These are phyloP conservation scores for Perkinsus chesapeaki DNA, from an alignment of 169 alveolate genomes.

Conservation along the genomic window DNA sequence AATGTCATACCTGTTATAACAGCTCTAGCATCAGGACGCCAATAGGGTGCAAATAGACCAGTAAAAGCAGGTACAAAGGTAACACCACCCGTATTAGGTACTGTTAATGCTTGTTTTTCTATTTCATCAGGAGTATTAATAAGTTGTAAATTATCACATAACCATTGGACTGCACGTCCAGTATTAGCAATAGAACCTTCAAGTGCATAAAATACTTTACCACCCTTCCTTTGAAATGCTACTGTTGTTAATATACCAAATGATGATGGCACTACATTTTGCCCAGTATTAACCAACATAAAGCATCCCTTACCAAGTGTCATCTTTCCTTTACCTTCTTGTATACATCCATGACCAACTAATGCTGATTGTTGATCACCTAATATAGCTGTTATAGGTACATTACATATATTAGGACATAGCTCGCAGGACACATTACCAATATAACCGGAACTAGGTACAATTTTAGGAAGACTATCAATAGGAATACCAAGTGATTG, in stretches of 20 bases:
- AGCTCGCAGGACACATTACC: constrained; percentile 39
- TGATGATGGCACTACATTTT: constrained; percentile 54
- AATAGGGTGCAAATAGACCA: constrained; percentile 88
- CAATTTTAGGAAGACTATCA: constrained; percentile 38
- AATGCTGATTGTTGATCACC: constrained; percentile 89
- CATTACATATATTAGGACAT: constrained; percentile 47
- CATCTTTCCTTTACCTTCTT: constrained; percentile 54
- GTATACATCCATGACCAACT: constrained; percentile 64
- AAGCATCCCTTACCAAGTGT: constrained; percentile 93
- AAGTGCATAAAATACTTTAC: neutral
- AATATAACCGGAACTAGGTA: constrained; percentile 34
- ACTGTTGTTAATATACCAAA: constrained; percentile 78
- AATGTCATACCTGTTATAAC: constrained; percentile 74
- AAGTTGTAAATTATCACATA: constrained; percentile 51
- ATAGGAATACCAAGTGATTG: constrained; percentile 43
- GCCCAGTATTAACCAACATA: constrained; percentile 68
- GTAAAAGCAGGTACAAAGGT: constrained; percentile 85
- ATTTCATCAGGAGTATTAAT: constrained; percentile 48
- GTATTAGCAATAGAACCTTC: constrained; percentile 89
- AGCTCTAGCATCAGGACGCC: constrained; percentile 88
- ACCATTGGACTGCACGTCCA: constrained; percentile 84
- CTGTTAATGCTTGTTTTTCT: constrained; percentile 42
- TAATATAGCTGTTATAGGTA: constrained; percentile 47
- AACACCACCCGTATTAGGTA: constrained; percentile 74
- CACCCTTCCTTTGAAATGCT: neutral